These are phyloP conservation scores for Botrytis hyacinthi DNA, from an alignment of 2,329 filamentous ascomycete species.

Conservation along the genomic window DNA sequence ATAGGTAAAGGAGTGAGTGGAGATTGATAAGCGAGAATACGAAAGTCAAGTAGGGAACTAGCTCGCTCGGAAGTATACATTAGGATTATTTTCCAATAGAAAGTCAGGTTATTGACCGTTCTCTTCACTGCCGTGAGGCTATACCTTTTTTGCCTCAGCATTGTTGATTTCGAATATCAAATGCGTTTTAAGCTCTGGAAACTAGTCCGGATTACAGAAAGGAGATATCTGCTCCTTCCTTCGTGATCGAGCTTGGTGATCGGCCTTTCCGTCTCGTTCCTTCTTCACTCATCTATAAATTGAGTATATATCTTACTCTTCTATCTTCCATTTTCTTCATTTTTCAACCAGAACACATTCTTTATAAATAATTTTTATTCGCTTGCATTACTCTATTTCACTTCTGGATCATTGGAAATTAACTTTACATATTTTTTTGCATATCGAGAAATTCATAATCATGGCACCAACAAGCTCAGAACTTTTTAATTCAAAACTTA, in stretches of 20 bases:
- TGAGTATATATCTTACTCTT: neutral
- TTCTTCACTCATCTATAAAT: neutral
- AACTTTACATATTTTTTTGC: neutral
- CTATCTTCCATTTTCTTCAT: neutral
- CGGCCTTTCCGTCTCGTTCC: neutral
- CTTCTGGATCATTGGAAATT: neutral
- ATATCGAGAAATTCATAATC: neutral
- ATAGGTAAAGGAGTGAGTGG: neutral
- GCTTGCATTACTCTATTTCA: fast-evolving
- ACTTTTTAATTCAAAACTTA: neutral
- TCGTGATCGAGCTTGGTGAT: neutral
- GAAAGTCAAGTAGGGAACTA: neutral
- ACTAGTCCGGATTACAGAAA: neutral
- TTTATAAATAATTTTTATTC: fast-evolving
- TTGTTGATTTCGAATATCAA: neutral
- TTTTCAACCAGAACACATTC: neutral
- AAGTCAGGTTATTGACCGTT: no score
- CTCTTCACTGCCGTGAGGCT: fast-evolving
- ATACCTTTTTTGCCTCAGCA: no score
- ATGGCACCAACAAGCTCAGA: neutral
- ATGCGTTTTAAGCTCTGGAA: neutral
- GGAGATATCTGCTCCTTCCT: neutral
- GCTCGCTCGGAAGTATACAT: neutral
- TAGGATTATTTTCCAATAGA: no score
- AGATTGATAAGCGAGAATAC: neutral